Percentiles rank a stretch among this genome's conserved stretches.
Conservation (phyloP, 257 asterid genomes). For the Solanum pimpinellifolium region DNA sequence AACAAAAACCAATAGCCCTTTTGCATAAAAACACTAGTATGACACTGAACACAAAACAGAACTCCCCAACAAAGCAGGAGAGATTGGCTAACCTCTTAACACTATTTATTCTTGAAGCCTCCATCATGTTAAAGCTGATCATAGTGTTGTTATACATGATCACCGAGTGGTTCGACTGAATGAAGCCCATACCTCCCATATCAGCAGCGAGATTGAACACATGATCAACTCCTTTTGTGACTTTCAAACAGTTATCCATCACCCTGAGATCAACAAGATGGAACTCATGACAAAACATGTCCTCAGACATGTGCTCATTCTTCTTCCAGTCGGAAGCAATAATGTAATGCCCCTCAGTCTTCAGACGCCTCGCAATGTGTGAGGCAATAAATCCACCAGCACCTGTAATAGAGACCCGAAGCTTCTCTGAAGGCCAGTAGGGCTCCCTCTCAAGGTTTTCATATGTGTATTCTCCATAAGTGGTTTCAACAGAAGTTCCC, state of each 20-base stretch:
- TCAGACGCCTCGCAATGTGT: slow-evolving; percentile 82
- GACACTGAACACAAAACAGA: neutral
- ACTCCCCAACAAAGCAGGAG: neutral
- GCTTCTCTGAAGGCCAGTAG: slow-evolving; percentile 82
- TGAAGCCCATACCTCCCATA: slow-evolving; percentile 98
- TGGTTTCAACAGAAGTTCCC: slow-evolving; percentile 48
- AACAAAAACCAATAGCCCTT: neutral
- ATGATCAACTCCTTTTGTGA: slow-evolving; percentile 60
- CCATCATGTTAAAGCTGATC: slow-evolving; percentile 94
- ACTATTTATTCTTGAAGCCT: slow-evolving; percentile 71
- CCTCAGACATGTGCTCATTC: slow-evolving; percentile 90
- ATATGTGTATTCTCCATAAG: slow-evolving; percentile 66
- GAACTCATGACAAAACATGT: slow-evolving; percentile 88
- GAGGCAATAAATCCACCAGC: slow-evolving; percentile 94
- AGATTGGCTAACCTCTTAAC: slow-evolving; percentile 48
- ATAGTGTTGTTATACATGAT: slow-evolving; percentile 86
- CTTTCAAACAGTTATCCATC: slow-evolving; percentile 88
- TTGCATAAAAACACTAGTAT: neutral
- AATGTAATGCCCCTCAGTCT: slow-evolving; percentile 74
- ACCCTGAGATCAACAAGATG: slow-evolving; percentile 91
- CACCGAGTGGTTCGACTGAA: slow-evolving; percentile 90
- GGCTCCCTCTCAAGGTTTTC: slow-evolving; percentile 73
- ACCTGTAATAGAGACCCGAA: slow-evolving; percentile 68
- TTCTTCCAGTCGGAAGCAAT: slow-evolving; percentile 97
- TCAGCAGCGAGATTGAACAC: slow-evolving; percentile 93